These are phyloP conservation scores for Penicillium nucicola DNA, from an alignment of 495 filamentous ascomycete species.

Conservation along the genomic window DNA sequence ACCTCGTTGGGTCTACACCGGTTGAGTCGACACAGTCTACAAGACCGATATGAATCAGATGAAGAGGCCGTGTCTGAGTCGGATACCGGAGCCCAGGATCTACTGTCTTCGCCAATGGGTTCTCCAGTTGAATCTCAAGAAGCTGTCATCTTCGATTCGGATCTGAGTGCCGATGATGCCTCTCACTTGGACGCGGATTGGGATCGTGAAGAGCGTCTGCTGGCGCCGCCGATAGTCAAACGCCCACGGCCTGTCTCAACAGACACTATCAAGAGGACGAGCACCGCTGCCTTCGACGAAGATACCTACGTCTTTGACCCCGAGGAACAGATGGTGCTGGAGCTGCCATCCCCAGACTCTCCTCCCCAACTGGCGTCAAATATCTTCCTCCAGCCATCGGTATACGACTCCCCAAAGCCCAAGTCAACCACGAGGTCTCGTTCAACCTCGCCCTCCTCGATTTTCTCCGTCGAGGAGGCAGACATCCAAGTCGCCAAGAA, in stretches of 20 bases:
- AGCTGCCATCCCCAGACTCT: conserved; percentile 33
- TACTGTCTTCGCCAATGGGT: conserved; percentile 32
- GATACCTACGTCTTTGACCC: conserved; percentile 36
- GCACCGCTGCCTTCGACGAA: conserved; percentile 31
- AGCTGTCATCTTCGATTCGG: conserved; percentile 26
- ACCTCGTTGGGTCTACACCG: conserved; percentile 31
- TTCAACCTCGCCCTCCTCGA: conserved; percentile 31
- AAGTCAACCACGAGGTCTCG: conserved; percentile 13
- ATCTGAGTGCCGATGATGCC: conserved; percentile 31
- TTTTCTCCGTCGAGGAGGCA: conserved; percentile 33
- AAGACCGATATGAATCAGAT: conserved; percentile 42
- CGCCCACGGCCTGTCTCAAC: conserved; percentile 35
- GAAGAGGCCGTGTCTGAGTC: conserved; percentile 45
- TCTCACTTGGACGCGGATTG: conserved; percentile 25
- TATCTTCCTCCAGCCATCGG: conserved; percentile 31
- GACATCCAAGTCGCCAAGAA: conserved; percentile 38
- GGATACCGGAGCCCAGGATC: conserved; percentile 32
- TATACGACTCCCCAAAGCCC: conserved; percentile 31
- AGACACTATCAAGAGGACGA: conserved; percentile 42
- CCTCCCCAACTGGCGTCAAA: conserved; percentile 32
- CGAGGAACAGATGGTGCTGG: conserved; percentile 39
- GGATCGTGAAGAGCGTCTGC: conserved; percentile 22
- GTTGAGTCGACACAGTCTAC: conserved; percentile 34
- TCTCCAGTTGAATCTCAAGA: conserved; percentile 11
- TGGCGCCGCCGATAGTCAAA: conserved; percentile 24